phyloP scores from a whole-genome alignment of 1,284 basidiomycete species.

The Pseudomicrostroma phylloplanum region DNA sequence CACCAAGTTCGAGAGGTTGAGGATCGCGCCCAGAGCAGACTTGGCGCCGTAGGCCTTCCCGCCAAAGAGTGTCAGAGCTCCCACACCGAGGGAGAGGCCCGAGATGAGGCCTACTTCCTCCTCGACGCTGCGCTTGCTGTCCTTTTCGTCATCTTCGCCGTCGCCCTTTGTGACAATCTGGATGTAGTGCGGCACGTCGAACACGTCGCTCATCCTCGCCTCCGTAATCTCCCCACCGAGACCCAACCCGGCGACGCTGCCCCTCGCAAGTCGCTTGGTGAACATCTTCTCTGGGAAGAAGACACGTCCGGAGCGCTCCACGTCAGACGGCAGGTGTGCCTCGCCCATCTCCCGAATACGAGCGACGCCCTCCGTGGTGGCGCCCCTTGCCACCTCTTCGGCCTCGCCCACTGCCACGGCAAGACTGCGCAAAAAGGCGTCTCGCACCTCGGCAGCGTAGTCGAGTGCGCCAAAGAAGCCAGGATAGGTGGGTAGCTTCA shows the following conservation, averaged over 20 bases:
- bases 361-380: constrained; percentile 67
- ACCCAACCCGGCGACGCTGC: constrained; percentile 43
- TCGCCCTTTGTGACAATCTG: constrained; percentile 27
- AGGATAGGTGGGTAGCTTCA: constrained; percentile 66
- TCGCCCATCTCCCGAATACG: constrained; percentile 67
- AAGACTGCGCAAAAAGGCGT: constrained; percentile 69
- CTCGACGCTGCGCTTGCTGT: constrained; percentile 57
- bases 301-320: constrained; percentile 56
- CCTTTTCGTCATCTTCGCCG: constrained; percentile 21
- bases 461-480: constrained; percentile 81
- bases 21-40: constrained; percentile 39
- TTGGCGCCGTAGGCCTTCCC: constrained; percentile 66
- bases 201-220: constrained; percentile 65
- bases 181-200: constrained; percentile 69
- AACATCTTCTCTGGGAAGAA: constrained; percentile 99
- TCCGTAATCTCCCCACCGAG: constrained; percentile 40
- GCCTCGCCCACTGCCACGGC: constrained; percentile 74
- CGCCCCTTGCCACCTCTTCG: constrained; percentile 73
- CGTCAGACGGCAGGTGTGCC: constrained; percentile 63
- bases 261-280: constrained; percentile 55
- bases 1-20: constrained; percentile 59
- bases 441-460: constrained; percentile 78
- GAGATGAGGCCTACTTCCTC: constrained; percentile 27
- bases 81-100: constrained; percentile 51
- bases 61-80: constrained; percentile 80